These are phyloP conservation scores for Aspergillus sp. DNA, from an alignment of 2,329 filamentous ascomycete genomes.

Conservation along the genomic window DNA sequence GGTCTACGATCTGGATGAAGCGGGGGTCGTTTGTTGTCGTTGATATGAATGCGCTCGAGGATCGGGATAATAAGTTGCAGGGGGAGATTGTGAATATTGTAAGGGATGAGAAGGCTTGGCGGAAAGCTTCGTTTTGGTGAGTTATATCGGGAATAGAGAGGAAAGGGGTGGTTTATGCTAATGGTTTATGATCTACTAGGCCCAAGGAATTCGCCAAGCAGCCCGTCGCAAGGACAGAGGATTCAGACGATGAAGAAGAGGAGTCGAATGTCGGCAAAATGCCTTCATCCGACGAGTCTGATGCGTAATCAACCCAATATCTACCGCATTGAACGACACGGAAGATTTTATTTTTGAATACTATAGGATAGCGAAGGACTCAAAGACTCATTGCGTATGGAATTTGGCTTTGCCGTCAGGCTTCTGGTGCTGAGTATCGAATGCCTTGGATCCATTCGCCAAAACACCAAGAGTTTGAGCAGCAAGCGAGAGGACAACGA, in stretches of 20 bases:
- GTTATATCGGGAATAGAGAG: constrained; percentile 8
- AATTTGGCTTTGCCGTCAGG: constrained; percentile 10
- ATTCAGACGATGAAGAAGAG: constrained; percentile 69
- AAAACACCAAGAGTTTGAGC: constrained; percentile 59
- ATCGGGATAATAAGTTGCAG: constrained; percentile 66
- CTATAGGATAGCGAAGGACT: not conserved
- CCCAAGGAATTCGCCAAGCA: constrained; percentile 70
- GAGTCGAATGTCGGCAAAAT: constrained; percentile 77
- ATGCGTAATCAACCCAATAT: constrained; percentile 59
- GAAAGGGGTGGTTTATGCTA: constrained; percentile 3
- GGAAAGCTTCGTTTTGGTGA: constrained; percentile 82
- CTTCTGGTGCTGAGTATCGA: constrained; percentile 13
- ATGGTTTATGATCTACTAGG: constrained; percentile 44
- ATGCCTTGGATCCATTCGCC: constrained; percentile 31
- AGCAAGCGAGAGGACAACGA: constrained; percentile 65
- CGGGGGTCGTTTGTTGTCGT: constrained; percentile 81
- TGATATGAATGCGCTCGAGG: constrained; percentile 60
- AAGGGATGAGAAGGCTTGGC: constrained; percentile 83
- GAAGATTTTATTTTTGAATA: not conserved
- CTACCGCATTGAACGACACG: constrained; percentile 4
- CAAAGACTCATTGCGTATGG: constrained; percentile 18
- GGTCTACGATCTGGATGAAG: constrained; percentile 90
- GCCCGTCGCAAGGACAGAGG: constrained; percentile 61
- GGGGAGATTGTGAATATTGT: constrained; percentile 94
- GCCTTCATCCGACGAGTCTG: constrained; percentile 74